Conservation (phyloP, 129 eudicot genomes). For the Flaveria linearis region DNA sequence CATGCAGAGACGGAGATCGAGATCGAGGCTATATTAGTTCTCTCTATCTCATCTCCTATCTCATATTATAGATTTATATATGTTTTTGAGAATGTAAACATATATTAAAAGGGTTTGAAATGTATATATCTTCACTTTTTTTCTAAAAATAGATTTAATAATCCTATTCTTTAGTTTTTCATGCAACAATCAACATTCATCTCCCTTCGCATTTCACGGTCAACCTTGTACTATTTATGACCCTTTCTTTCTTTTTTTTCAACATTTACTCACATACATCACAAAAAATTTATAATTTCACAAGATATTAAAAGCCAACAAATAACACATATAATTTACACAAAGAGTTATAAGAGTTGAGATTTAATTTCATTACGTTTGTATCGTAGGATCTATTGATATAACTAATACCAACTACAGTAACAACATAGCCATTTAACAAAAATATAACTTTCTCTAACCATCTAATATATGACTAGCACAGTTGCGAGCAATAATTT, state of each 20-base stretch:
- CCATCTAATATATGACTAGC: too few species aligned
- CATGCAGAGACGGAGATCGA: conserved; percentile 31
- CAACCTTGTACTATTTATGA: conserved; percentile 16
- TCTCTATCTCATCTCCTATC: conserved; percentile 36
- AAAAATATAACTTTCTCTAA: too few species aligned
- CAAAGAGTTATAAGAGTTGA: neutral
- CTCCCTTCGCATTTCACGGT: conserved; percentile 24
- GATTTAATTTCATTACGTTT: too few species aligned
- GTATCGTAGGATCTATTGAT: too few species aligned
- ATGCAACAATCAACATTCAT: neutral
- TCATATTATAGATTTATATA: conserved; percentile 8
- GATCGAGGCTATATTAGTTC: conserved; percentile 21
- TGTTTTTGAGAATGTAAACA: conserved; percentile 3
- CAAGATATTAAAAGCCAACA: neutral
- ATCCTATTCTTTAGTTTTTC: conserved; percentile 27
- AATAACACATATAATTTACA: neutral
- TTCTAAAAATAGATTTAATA: conserved; percentile 24
- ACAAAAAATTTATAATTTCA: neutral
- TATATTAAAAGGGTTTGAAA: neutral
- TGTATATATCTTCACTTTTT: neutral
- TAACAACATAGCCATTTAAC: too few species aligned
- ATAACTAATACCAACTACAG: too few species aligned
- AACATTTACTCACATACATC: neutral
- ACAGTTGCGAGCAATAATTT: too few species aligned
- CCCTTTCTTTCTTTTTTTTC: neutral